Conservation (phyloP, 2,329 filamentous ascomycete species). For the Fusarium protoensiforme region DNA sequence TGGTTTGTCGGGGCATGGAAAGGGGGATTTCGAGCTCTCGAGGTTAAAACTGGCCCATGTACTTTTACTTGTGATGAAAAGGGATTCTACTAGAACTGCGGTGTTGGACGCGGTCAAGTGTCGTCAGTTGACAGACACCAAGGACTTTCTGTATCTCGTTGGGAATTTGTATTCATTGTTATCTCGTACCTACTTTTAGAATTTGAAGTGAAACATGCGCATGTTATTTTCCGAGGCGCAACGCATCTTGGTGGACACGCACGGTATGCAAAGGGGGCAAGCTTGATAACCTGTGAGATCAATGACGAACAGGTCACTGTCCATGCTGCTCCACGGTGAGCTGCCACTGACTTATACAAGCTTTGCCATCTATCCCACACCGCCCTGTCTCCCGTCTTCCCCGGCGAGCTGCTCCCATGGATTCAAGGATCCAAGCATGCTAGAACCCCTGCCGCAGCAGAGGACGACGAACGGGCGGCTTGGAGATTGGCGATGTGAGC, state of each 20-base stretch:
- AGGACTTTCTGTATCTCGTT: conserved; percentile 1
- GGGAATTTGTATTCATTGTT: background rate
- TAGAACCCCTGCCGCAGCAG: conserved; percentile 23
- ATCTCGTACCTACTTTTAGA: conserved; percentile 10
- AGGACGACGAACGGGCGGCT: conserved; percentile 1
- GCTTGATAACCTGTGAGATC: background rate
- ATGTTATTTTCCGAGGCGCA: background rate
- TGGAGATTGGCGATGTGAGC: conserved; percentile 7
- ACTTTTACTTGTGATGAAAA: conserved; percentile 29
- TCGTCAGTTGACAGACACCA: conserved; percentile 2
- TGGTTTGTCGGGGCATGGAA: background rate
- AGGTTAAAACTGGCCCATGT: conserved; percentile 21
- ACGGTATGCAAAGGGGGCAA: conserved; percentile 4
- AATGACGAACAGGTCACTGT: background rate
- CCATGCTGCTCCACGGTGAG: background rate
- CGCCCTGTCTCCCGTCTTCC: conserved; percentile 18
- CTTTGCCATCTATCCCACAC: conserved; percentile 1
- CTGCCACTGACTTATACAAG: background rate
- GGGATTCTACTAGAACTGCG: conserved; percentile 16
- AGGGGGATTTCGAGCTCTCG: background rate
- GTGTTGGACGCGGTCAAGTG: conserved; percentile 14
- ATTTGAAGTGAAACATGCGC: conserved; percentile 13
- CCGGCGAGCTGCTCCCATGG: conserved; percentile 5
- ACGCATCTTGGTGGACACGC: conserved; percentile 5
- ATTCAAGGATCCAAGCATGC: conserved; percentile 6